Base-by-base conservation (phyloP, 345 rosid genomes). In the Eucalyptus cloeziana region DNA sequence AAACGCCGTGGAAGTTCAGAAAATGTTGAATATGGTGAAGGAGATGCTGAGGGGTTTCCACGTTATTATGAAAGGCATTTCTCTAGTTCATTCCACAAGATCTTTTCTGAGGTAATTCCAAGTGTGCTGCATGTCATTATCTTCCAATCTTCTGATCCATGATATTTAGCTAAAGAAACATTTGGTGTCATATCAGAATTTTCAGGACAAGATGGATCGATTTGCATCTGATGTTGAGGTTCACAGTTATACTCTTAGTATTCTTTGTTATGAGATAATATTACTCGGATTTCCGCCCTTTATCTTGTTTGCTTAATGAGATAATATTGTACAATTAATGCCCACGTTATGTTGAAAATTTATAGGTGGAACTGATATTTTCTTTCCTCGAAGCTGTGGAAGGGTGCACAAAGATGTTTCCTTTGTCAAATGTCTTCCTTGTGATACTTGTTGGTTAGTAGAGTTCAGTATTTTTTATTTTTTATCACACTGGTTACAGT, bases 71-170 rank as follows among this genome's bases (percentile, higher is more conserved):
- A 58, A 90, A 91, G 95, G 86, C 91, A 93, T 91, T 97, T 97
- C 96, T 96, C 99, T 81, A 94, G 93, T 92, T 96, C 99, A 16
- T 97, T 97, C 92, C 96, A 92, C 33, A 94, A 96, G 90, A 93
- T 96, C 88, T 96, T 97, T 90, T 95, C 98, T 58, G 97, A 96
- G 97, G 99, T 96, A 92, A 49, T 15, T 30, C 67, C 67, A 10
- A 60, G 67, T 4, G 37, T n/a, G 19, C 40, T 7, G 40, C 76
- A 7, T 64, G 17, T 64, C 76, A n/a, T 14, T 8, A 14, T 64
- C 76, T 64, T 64, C 37, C 10, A n/a, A n/a, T n/a, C 16, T n/a
- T 64, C 37, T 64, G 76, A n/a, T 64, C 76, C 37, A n/a, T 1
- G 4, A 7, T n/a, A 64, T n/a, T 14, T 64, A 12, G 86, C 88